Conservation (phyloP, 768 basidiomycete species). For the Suillus subalutaceus region DNA sequence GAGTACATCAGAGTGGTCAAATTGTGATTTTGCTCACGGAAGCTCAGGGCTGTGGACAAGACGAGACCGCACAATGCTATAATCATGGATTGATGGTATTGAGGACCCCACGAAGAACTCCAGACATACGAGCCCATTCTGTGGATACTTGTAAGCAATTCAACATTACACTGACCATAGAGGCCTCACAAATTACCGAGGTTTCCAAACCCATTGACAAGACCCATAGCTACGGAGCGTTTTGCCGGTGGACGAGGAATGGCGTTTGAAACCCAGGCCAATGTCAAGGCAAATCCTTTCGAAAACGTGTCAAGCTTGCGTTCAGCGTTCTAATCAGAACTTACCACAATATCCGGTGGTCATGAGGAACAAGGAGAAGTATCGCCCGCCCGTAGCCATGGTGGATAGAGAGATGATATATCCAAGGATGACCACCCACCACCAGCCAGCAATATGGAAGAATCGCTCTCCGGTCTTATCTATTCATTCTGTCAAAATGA, state of each 20-base stretch:
- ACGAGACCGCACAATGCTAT: slow-evolving; percentile 44
- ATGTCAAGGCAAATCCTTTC: slow-evolving; percentile 45
- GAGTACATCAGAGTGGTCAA: not conserved
- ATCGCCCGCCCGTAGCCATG: slow-evolving; percentile 51
- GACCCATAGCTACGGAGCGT: slow-evolving; percentile 56
- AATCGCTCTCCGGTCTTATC: slow-evolving; percentile 67
- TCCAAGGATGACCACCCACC: slow-evolving; percentile 62
- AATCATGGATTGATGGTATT: slow-evolving; percentile 64
- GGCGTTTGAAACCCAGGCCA: slow-evolving; percentile 66
- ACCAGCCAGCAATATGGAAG: slow-evolving; percentile 58
- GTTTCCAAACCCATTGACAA: slow-evolving; percentile 65
- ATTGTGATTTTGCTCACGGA: slow-evolving; percentile 30
- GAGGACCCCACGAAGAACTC: slow-evolving; percentile 62
- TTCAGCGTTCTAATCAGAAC: slow-evolving; percentile 8
- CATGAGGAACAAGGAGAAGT: slow-evolving; percentile 69
- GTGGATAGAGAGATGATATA: slow-evolving; percentile 62
- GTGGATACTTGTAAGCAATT: not conserved
- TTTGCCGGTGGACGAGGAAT: slow-evolving; percentile 60
- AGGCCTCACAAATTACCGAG: slow-evolving; percentile 57
- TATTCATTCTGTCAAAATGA: slow-evolving; percentile 16
- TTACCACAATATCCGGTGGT: slow-evolving; percentile 50
- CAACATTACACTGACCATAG: not conserved
- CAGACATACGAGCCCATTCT: slow-evolving; percentile 67
- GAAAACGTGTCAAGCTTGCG: not conserved
- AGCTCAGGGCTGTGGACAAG: slow-evolving; percentile 33